Conservation (phyloP, 1,284 basidiomycete genomes). For the Rhodofomes roseus region DNA sequence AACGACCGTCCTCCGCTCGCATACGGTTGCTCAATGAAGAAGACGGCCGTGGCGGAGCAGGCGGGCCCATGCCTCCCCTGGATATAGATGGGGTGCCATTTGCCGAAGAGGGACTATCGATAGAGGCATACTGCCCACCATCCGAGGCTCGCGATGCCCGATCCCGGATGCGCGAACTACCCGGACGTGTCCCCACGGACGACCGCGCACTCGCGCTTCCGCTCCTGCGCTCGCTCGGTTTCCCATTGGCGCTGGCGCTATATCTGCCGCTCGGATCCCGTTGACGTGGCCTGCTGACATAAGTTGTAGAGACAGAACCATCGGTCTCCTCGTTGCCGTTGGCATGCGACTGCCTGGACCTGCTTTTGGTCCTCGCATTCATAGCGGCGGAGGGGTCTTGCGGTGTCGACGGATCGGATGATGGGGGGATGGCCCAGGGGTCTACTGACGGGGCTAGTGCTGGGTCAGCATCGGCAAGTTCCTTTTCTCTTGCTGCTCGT, state of each 20-base stretch:
- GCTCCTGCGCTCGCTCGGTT: neutral
- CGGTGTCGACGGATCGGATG: neutral
- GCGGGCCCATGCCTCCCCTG: constrained; percentile 1
- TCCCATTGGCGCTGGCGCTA: constrained; percentile 7
- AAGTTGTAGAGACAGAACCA: constrained; percentile 1
- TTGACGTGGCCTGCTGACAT: constrained; percentile 10
- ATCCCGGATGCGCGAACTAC: constrained; percentile 18
- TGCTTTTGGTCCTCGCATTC: constrained; percentile 6
- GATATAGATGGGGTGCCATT: constrained; percentile 4
- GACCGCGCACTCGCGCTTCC: constrained; percentile 7
- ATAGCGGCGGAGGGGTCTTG: constrained; percentile 3
- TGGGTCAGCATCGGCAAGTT: constrained; percentile 55
- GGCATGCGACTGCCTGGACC: constrained; percentile 7
- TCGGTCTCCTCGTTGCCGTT: constrained; percentile 18
- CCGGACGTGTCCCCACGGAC: constrained; percentile 12
- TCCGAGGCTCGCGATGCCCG: constrained; percentile 14
- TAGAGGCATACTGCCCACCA: constrained; percentile 5
- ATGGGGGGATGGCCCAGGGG: neutral
- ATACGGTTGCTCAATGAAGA: constrained; percentile 5
- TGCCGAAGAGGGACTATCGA: neutral
- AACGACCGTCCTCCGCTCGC: constrained; percentile 8
- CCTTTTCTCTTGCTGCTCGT: constrained; percentile 54
- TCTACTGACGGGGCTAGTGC: constrained; percentile 37
- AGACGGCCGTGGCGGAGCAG: neutral
- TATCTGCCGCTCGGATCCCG: constrained; percentile 20